Evolutionary conservation across 371 early-diverging fungal genomes (phyloP).

Genomic region (Mucor velutinosus): DNA sequence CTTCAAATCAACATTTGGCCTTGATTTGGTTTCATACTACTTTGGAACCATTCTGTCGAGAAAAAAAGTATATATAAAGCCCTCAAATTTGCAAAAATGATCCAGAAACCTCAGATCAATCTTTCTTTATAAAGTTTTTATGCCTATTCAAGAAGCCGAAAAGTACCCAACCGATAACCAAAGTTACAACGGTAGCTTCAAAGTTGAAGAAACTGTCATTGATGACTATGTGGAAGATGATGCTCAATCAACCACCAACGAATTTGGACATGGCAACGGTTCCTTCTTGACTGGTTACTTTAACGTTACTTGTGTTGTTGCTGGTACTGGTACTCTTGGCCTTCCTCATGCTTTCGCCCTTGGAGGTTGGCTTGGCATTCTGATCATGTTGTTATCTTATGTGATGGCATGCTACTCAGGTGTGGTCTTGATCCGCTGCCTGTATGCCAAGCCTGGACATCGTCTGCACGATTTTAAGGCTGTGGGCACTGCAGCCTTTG

Average conservation of each 20-base stretch:
- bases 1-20: background rate
- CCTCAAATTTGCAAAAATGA: background rate
- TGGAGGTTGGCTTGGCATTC: constrained; percentile 77
- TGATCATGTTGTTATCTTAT: constrained; percentile 33
- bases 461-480: constrained; percentile 59
- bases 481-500: constrained; percentile 70
- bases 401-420: constrained; percentile 38
- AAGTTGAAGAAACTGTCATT: constrained; percentile 20
- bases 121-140: background rate
- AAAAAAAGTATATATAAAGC: background rate
- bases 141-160: constrained; percentile 2
- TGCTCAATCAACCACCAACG: constrained; percentile 20
- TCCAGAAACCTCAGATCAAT: background rate
- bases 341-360: constrained; percentile 52
- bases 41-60: background rate
- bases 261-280: too few relatives aligned
- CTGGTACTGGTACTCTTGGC: too few relatives aligned
- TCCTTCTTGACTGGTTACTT: too few relatives aligned
- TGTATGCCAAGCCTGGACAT: constrained; percentile 41
- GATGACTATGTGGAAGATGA: constrained; percentile 28
- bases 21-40: constrained; percentile 1
- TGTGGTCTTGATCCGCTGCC: constrained; percentile 34
- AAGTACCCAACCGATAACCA: constrained; percentile 1
- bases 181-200: constrained; percentile 18
- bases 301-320: too few relatives aligned